Evolutionary conservation across 2,329 filamentous ascomycete genomes (phyloP), one percentile per base, ranked within the genome.

Genomic region (Escovopsis sp.): DNA sequence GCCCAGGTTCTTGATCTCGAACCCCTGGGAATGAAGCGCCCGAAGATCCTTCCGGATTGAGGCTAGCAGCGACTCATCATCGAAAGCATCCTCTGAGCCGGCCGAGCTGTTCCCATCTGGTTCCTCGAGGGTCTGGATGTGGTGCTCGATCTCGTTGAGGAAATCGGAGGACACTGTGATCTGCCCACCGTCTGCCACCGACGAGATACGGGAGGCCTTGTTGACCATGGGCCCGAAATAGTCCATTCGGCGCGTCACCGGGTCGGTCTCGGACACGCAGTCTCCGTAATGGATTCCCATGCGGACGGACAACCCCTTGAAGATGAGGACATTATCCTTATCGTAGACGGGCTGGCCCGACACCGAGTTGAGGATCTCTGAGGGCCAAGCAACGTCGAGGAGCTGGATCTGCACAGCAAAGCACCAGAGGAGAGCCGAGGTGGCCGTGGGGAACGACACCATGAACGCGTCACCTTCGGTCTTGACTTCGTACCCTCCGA

Each of bases 221-320:
- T 98, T 98, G 54, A 98, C 91, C 87, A 98, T 98, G 12, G 91
- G 91, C 0, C 91, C 91, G 57, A 96, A 98, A 64, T 98, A 98
- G 55, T 98, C 91, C 91, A 98, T 98, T 48, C 91, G 86, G 44
- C 88, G 82, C 2, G 91, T 98, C 39, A 98, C 88, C 0, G 91
- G 91, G 60, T 98, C 91, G 39, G 82, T 83, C 61, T 98, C 91
- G 57, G 87, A 94, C 52, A 98, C 87, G 6, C 89, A 91, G 45
- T 84, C 79, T 50, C 91, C 91, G 75, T 83, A 98, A 60, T 98
- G 91, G 46, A 94, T 86, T 53, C 91, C 91, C 91, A 98, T 98
- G 45, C 91, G 78, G 35, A 98, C 91, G 10, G 88, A 95, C 40
- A 98, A 66, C 46, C 91, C 91, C 48, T 84, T 84, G 69, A 95